Base-by-base conservation (phyloP, 1,284 basidiomycete genomes). In the Schizophyllum amplum region DNA sequence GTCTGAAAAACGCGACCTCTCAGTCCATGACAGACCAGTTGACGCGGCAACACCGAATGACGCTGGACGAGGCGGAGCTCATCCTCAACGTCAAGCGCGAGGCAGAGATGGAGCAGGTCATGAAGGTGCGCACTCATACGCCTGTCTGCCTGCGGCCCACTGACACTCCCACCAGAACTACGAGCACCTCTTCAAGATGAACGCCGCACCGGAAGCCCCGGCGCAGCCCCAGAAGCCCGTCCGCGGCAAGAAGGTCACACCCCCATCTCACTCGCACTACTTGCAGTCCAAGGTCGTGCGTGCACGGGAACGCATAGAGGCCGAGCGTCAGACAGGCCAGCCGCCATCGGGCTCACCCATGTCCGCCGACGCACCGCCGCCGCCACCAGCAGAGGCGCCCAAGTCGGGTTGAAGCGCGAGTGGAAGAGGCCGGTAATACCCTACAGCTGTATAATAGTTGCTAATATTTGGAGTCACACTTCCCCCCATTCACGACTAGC, bases 271-370 rank as follows among this genome's bases (percentile, higher is more conserved):
- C 70, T 92, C 90, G 33, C 91, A 94, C 71, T 99, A 99, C 74
- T 79, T 99, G 24, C 95, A 98, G 70, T 95, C 92, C 57, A 99
- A 99, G 75, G 91, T 99, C 21, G 86, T 94, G 51, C 84, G 96
- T 52, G 96, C 97, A 21, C 83, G 88, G 59, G 94, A 98, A 74
- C 85, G 97, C 71, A 87, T 99, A 76, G 90, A 95, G 66, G 93
- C 93, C 1, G 94, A 97, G 74, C 62, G 78, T 57, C 78, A 81
- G 60, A 62, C 76, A 21, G 67, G 70, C 47, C 72, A 74, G 52
- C 70, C 76, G 22, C 53, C 65, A 21, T 53, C 62, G 53, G 54
- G 52, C 50, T 47, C 59, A 46, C 47, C 59, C 13, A 27, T 27
- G 4, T 21, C 51, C 13, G 23, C 54, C 23, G 26, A 23, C 13